Conservation (phyloP, 192 early-diverging fungal species). For the Umbelopsis sp. region DNA sequence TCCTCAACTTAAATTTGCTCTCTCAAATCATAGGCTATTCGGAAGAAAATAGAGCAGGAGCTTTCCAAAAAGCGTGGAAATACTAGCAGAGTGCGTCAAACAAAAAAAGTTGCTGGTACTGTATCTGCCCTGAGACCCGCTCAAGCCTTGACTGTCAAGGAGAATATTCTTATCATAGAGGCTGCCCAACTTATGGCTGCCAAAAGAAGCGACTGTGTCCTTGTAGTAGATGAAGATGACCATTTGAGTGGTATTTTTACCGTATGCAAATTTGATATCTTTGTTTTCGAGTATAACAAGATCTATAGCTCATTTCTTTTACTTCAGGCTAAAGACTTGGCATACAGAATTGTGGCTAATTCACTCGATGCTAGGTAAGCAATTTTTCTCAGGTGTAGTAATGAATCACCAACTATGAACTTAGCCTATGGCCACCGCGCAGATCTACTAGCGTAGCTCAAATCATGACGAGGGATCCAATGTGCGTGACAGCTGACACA, state of each 20-base stretch:
- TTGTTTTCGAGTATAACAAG: neutral
- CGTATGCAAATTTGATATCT: neutral
- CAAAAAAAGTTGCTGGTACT: conserved; percentile 49
- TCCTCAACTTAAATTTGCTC: neutral
- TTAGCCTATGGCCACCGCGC: neutral
- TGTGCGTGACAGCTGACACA: conserved; percentile 81
- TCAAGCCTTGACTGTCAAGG: conserved; percentile 72
- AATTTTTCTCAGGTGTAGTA: neutral
- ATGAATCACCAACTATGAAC: neutral
- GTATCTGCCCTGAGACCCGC: conserved; percentile 73
- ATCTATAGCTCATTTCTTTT: neutral
- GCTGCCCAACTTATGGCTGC: conserved; percentile 94
- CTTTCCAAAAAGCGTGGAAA: conserved; percentile 56
- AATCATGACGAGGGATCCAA: conserved; percentile 82
- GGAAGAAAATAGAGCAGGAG: conserved; percentile 77
- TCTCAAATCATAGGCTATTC: conserved; percentile 55
- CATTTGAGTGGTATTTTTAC: conserved; percentile 88
- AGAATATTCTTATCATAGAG: conserved; percentile 65
- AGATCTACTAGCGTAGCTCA: conserved; percentile 62
- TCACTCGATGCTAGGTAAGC: conserved; percentile 57
- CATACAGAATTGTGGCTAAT: conserved; percentile 84
- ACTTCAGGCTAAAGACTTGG: conserved; percentile 77
- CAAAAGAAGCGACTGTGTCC: conserved; percentile 91
- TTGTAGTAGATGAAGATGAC: conserved; percentile 90
- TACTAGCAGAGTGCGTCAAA: conserved; percentile 34